phyloP scores from a whole-genome alignment of 768 basidiomycete species.

The Imleria badia region DNA sequence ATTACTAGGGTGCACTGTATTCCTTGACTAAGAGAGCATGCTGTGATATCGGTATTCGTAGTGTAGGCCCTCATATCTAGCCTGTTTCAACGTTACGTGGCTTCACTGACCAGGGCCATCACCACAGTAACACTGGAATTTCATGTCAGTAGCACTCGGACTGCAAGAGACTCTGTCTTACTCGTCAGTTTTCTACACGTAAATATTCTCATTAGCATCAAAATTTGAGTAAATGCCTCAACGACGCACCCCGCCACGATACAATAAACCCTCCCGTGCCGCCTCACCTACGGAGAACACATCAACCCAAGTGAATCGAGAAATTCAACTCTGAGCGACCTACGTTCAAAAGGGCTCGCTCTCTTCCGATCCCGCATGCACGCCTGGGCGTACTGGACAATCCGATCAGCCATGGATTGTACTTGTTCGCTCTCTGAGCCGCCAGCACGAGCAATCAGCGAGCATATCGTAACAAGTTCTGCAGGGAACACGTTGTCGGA shows the following conservation, averaged over 20 bases:
- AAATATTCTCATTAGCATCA: constrained; percentile 6
- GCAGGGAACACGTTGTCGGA: constrained; percentile 62
- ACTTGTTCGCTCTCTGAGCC: constrained; percentile 60
- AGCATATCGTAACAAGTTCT: constrained; percentile 71
- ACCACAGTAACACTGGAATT: constrained; percentile 64
- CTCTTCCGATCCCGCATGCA: constrained; percentile 69
- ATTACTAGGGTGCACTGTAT: neutral
- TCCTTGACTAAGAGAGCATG: neutral
- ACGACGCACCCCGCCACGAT: constrained; percentile 71
- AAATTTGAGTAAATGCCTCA: constrained; percentile 1
- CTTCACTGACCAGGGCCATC: constrained; percentile 67
- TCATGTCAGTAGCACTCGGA: constrained; percentile 9
- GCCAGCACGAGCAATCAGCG: constrained; percentile 56
- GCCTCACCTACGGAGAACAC: constrained; percentile 50
- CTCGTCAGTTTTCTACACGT: constrained; percentile 75
- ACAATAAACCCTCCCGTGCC: constrained; percentile 60
- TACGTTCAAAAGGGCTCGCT: constrained; percentile 75
- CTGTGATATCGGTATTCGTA: neutral
- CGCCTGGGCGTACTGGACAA: constrained; percentile 64
- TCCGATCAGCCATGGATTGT: constrained; percentile 68
- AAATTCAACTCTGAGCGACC: constrained; percentile 23
- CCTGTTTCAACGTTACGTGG: constrained; percentile 32
- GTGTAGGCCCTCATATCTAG: neutral
- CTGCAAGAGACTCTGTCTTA: constrained; percentile 36
- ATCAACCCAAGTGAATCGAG: constrained; percentile 4